Conservation (phyloP, 148 eudicot species). For the Rhododendron simsii region DNA sequence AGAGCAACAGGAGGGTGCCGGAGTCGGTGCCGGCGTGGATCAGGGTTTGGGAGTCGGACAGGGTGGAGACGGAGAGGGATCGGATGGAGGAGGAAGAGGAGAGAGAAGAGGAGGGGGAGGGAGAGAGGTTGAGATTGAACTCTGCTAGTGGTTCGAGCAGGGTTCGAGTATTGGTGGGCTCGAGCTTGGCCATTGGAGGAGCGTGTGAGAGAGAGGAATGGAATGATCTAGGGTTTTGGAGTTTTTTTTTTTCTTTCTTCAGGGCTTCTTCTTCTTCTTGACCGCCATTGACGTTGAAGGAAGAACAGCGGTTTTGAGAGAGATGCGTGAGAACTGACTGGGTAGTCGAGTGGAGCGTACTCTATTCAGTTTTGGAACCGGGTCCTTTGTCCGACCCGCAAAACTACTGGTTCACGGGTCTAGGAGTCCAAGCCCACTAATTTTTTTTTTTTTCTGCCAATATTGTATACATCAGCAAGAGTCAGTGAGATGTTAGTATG, state of each 20-base stretch:
- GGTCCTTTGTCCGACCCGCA: neutral
- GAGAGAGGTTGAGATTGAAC: constrained; percentile 40
- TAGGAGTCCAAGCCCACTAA: neutral
- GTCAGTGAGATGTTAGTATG: no score
- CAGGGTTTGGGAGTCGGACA: constrained; percentile 39
- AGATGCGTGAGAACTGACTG: neutral
- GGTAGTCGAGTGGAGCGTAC: neutral
- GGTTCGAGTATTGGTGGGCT: constrained; percentile 31
- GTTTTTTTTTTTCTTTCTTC: neutral
- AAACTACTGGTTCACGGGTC: neutral
- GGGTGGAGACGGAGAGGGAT: constrained; percentile 42
- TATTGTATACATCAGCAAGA: no score
- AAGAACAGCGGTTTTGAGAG: neutral
- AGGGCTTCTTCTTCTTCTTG: neutral
- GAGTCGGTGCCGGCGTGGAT: constrained; percentile 58
- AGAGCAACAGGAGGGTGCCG: constrained; percentile 51
- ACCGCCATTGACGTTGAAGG: constrained; percentile 22
- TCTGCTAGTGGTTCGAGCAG: constrained; percentile 49
- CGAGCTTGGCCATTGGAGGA: constrained; percentile 52
- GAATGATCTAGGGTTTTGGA: neutral
- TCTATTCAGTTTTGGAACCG: neutral
- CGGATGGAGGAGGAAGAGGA: constrained; percentile 31
- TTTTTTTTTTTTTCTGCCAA: no score
- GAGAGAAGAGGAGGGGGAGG: constrained; percentile 24
- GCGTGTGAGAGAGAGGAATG: neutral